Conservation (phyloP, 768 basidiomycete genomes). For the Tricholoma hemisulphureum region DNA sequence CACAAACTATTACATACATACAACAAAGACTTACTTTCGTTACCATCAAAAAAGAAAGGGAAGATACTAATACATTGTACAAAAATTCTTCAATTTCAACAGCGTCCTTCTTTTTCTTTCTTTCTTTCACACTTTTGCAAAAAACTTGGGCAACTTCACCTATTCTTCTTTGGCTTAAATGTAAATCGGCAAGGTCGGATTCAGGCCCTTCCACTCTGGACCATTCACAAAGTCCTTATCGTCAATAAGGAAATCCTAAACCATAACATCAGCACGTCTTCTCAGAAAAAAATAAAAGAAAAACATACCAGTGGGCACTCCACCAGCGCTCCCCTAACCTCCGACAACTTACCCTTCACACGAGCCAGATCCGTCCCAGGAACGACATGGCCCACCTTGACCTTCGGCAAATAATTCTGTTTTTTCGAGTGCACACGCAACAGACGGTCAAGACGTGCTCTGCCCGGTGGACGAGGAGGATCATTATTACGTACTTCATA, state of each 20-base stretch:
- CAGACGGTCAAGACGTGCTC: not conserved
- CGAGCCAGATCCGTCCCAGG: constrained; percentile 63
- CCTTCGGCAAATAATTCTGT: constrained; percentile 72
- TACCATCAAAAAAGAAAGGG: too few species aligned
- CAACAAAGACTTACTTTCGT: too few species aligned
- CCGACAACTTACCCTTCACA: constrained; percentile 71
- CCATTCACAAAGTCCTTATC: constrained; percentile 69
- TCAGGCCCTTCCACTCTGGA: constrained; percentile 69
- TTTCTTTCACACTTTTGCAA: too few species aligned
- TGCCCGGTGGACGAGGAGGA: constrained; percentile 1
- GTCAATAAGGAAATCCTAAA: constrained; percentile 82
- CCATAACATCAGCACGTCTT: constrained; percentile 8
- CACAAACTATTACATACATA: too few species aligned
- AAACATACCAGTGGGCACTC: constrained; percentile 67
- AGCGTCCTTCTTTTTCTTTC: not conserved
- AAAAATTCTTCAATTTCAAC: too few species aligned
- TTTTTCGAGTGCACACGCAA: not conserved
- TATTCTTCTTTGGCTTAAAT: constrained; percentile 41
- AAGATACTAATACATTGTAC: not conserved
- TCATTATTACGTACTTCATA: constrained; percentile 58
- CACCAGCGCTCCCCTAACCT: constrained; percentile 71
- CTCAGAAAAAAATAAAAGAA: not conserved
- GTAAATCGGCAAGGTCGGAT: constrained; percentile 79
- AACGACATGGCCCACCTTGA: constrained; percentile 78
- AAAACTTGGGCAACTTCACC: too few species aligned